Evolutionary conservation across 306 rosid genomes (phyloP), one percentile per base, ranked within the genome.

Genomic region (Rubus idaeus): DNA sequence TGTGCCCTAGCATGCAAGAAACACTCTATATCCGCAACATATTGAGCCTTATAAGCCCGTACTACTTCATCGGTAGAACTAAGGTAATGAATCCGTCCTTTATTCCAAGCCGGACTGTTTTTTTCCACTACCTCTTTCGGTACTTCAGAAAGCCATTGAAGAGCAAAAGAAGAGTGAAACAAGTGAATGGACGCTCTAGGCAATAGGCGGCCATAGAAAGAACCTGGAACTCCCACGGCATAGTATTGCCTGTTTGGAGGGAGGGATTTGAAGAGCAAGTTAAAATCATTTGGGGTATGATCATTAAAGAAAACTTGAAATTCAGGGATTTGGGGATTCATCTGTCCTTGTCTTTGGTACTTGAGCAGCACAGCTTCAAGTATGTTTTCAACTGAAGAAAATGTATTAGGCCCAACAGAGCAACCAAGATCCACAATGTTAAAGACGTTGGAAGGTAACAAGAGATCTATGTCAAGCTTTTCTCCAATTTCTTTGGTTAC

Each of bases 361-460:
- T 50, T 13, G 55, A 50, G 55, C 6, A 12, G 14, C 4, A 82
- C 71, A 2, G 55, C 55, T 50, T 50, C 55, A 50, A 50, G 55
- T 50, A 50, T 12, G 55, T 50, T 50, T 50, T 50, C 55, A 16
- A 14, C 55, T 13, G 55, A 17, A 50, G 55, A 50, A 12, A 50
- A 50, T 50, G 55, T 50, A 50, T 50, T 50, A 50, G 55, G 55
- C 14, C 55, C 55, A 50, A 50, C n/a, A 14, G n/a, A 50, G 55
- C 86, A 83, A 39, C 86, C 86, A 13, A 83, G 63, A 44, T 83
- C 86, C 2, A 77, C 80, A 4, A 83, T 14, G 10, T 77, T 66
- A 26, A 74, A 78, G 16, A 56, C 70, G 69, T 51, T 42, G 20
- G 77, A 69, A 20, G 67, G 17, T 8, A 76, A 46, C 16, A 51